These are phyloP conservation scores for Cajanus cajan DNA, from an alignment of 306 rosid genomes.

Conservation along the genomic window DNA sequence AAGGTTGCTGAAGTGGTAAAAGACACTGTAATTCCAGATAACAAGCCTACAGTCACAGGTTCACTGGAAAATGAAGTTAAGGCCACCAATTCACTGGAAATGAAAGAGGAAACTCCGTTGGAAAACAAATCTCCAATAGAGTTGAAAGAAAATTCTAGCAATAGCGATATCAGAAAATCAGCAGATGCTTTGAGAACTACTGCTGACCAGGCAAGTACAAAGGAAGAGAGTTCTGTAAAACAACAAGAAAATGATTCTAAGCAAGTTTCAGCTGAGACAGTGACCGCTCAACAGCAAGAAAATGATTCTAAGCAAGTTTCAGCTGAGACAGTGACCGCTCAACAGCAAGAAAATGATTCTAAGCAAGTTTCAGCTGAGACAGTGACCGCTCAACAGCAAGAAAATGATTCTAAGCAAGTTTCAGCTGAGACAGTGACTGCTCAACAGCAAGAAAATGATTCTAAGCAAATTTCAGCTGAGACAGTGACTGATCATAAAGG, in stretches of 20 bases:
- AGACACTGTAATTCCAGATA: neutral
- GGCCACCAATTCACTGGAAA: neutral
- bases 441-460: too few relatives aligned
- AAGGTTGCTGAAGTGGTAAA: neutral
- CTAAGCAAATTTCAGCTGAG: conserved; percentile 5
- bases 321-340: conserved; percentile 19
- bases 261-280: conserved; percentile 7
- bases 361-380: conserved; percentile 16
- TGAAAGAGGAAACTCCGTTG: neutral
- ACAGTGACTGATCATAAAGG: conserved; percentile 12
- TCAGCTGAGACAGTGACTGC: conserved; percentile 20
- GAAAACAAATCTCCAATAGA: conserved; percentile 16
- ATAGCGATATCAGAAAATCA: conserved; percentile 24
- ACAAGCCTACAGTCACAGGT: neutral
- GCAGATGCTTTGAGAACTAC: conserved; percentile 12
- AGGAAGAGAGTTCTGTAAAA: neutral
- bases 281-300: too few relatives aligned
- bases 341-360: too few relatives aligned
- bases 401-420: too few relatives aligned
- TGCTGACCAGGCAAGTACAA: neutral
- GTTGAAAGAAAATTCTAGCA: conserved; percentile 18
- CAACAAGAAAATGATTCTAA: conserved; percentile 29
- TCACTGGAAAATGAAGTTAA: neutral
- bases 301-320: too few relatives aligned
- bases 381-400: too few relatives aligned